Evolutionary conservation across 73 alveolate species (phyloP), one percentile per base, ranked within the genome.

Genomic region (Breviolum minutum): DNA sequence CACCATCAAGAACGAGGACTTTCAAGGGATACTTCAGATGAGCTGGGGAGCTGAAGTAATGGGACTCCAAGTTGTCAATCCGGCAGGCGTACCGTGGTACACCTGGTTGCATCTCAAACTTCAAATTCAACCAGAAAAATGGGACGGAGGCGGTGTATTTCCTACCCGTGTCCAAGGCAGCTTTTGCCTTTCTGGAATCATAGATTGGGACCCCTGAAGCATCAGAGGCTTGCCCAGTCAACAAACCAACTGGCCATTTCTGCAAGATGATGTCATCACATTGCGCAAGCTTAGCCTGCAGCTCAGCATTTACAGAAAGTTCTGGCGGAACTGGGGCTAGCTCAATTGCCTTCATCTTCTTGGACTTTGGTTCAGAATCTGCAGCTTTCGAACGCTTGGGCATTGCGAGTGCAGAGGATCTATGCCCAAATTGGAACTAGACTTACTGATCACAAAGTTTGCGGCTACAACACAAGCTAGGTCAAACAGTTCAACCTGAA

Each of bases 31-130:
- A 0, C 71, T 20, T 7, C 77, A 85, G 14, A 79, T 60, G 76
- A 30, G 76, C 0, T 8, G 94, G 94, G 8, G 12, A 6, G 17
- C 19, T 22, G 24, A 87, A 87, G 61, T 27, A 87, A 22, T 87
- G 95, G 9, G 8, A 6, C 83, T 87, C 68, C 3, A 87, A 66
- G 40, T 8, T 14, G 20, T 62, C 95, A 32, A 87, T 6, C 1
- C 95, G 63, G 0, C 17, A 12, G 24, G 26, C 8, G 64, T 87
- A 64, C 40, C 70, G 68, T 0, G 95, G 95, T 12, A 87, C 82
- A 7, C 64, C 64, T 2, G 95, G 95, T 66, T 87, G 95, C 24
- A 64, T 20, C 63, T 87, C 95, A 20, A 29, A 87, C 32, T 26
- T 63, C 32, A 87, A 66, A 30, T 63, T 62, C 68, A 87, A 22